Conservation (phyloP, 1,139 yeast genomes). For the Sugiyamaella paludigena region DNA sequence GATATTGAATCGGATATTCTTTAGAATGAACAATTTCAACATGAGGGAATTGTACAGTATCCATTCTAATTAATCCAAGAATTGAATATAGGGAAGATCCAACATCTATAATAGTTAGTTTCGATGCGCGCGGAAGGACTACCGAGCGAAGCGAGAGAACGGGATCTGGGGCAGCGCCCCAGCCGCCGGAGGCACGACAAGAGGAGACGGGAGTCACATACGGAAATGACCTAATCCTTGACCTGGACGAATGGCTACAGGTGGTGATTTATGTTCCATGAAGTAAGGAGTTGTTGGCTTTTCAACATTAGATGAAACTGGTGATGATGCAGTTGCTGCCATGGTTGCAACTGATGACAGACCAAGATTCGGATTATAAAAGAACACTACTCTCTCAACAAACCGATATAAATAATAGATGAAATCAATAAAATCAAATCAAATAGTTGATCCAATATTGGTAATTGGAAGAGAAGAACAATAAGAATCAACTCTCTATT, state of each 20-base stretch:
- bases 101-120: slow-evolving; percentile 18
- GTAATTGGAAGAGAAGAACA: too few species aligned
- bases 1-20: slow-evolving; percentile 22
- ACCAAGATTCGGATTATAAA: too few species aligned
- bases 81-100: slow-evolving; percentile 29
- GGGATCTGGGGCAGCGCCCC: not conserved
- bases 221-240: slow-evolving; percentile 11
- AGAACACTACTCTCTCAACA: too few species aligned
- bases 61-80: slow-evolving; percentile 24
- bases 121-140: not conserved
- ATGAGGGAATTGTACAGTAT: slow-evolving; percentile 28
- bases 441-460: too few species aligned
- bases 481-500: too few species aligned
- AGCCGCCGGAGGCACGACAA: not conserved
- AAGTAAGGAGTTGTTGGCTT: slow-evolving; percentile 1
- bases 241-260: slow-evolving; percentile 10
- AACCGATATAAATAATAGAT: too few species aligned
- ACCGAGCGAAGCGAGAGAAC: not conserved
- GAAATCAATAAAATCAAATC: too few species aligned
- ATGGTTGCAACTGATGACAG: not conserved
- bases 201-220: not conserved
- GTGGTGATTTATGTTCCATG: slow-evolving; percentile 2
- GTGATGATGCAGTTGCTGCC: slow-evolving; percentile 11
- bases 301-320: slow-evolving; percentile 3
- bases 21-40: slow-evolving; percentile 28